Evolutionary conservation across 768 basidiomycete species (phyloP).

Genomic region (Cystobasidium tubakii): DNA sequence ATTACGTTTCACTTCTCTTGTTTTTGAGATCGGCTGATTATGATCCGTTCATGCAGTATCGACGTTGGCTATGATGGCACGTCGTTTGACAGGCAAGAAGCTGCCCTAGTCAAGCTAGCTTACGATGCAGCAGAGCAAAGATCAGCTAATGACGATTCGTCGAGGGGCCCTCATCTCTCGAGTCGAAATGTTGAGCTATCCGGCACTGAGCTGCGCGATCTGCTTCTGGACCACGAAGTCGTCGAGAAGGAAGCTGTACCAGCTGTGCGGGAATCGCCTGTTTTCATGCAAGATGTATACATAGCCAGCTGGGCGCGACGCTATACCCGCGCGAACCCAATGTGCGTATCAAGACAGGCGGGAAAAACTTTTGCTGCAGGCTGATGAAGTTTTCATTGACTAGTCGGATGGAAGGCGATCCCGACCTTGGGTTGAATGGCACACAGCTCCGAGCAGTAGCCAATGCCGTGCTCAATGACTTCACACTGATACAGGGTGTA

Average conservation of each 20-base stretch:
- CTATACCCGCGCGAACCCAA: conserved; percentile 1
- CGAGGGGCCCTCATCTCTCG: not conserved
- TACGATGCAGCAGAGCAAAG: conserved; percentile 18
- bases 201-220: conserved; percentile 17
- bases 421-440: conserved; percentile 19
- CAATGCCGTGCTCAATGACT: conserved; percentile 5
- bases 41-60: not conserved
- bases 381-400: not conserved
- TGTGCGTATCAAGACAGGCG: not conserved
- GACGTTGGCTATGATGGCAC: conserved; percentile 33
- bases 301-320: conserved; percentile 27
- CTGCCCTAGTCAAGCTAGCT: not conserved
- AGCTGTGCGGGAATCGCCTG: not conserved
- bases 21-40: not conserved
- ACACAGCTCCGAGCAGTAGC: conserved; percentile 33
- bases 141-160: not conserved
- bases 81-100: conserved; percentile 3
- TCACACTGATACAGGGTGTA: conserved; percentile 33
- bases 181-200: conserved; percentile 3
- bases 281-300: conserved; percentile 12
- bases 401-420: conserved; percentile 27
- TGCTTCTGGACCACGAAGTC: conserved; percentile 3
- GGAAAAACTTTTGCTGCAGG: not conserved
- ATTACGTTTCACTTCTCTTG: too few species aligned
- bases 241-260: not conserved